A percentile compares a stretch with the other conserved stretches of the same genome.
Conservation (phyloP, 495 filamentous ascomycete genomes). For the Astrothelium subdiscretum region DNA sequence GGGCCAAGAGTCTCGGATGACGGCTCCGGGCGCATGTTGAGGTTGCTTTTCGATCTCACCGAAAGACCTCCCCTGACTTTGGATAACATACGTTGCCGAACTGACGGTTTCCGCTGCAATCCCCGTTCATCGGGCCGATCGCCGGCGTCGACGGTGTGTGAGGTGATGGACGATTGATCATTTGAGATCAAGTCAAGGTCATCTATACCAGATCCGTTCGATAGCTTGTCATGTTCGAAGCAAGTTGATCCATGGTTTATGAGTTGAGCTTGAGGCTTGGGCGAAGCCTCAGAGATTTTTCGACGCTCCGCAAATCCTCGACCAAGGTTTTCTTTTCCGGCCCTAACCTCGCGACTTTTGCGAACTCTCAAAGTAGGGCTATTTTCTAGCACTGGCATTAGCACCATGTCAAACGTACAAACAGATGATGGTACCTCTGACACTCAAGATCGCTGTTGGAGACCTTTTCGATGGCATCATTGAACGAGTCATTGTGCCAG, state of each 20-base stretch:
- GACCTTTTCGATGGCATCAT: not conserved
- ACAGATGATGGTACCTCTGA: not conserved
- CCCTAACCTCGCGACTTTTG: not conserved
- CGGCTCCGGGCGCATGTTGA: slow-evolving; percentile 6
- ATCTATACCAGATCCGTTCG: not conserved
- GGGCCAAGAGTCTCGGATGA: too few species aligned
- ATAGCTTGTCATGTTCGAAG: not conserved
- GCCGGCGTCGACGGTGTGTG: not conserved
- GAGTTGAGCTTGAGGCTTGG: not conserved
- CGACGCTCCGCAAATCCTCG: not conserved
- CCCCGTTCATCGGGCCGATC: not conserved
- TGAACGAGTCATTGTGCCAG: not conserved
- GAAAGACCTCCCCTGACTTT: slow-evolving; percentile 18
- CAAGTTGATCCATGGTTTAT: not conserved
- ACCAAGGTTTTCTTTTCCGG: not conserved
- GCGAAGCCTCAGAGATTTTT: not conserved
- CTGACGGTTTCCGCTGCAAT: slow-evolving; percentile 15
- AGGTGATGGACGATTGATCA: not conserved
- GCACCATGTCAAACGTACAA: not conserved
- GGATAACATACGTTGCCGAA: slow-evolving; percentile 19
- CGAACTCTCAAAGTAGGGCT: not conserved
- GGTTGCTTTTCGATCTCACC: slow-evolving; percentile 9
- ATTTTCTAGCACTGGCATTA: not conserved
- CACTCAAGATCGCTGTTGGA: not conserved
- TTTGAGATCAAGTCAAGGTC: not conserved